Base-by-base conservation (phyloP, 495 filamentous ascomycete genomes). In the Chaetomium tenue region DNA sequence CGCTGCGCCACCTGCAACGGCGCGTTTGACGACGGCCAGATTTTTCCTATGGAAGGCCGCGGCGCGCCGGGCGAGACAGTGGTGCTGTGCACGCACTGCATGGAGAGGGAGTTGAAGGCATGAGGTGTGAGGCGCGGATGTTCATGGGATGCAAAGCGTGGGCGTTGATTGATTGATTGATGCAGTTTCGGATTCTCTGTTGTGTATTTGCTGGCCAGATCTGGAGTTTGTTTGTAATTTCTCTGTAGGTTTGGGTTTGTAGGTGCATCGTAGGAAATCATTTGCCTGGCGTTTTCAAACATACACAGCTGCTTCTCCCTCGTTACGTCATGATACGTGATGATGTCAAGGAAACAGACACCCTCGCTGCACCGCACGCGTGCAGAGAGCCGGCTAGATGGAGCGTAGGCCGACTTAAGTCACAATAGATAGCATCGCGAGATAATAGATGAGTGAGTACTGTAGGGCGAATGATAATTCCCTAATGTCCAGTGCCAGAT, bases 1-100 rank as follows among this genome's bases (percentile, higher is more conserved):
- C 83, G 85, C 64, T 99, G 94, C 72, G 79, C 82, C 1, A 73
- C 69, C 15, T 86, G 83, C 71, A 68, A 73, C 5, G 78, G 78
- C 7, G 79, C 78, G 5, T 84, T 86, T 61, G 79, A 81, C 42
- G 83, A 86, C 65, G 82, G 82, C 7, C 78, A 82, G 72, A 80
- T 86, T 64, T 86, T 83, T 65, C 81, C 82, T 23, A 72, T 74
- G 64, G 72, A 76, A 20, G 67, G 68, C 20, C 69, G 76, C n/a
- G 72, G 75, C 7, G 76, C 75, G 39, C 71, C 75, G 5, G 76
- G 74, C 42, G 71, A 81, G 57, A 74, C 71, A 22, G 68, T 79
- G 15, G 79, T 83, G 16, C 63, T 84, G 60, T 86, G 83, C 63
- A 83, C 79, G 1, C 37, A 63, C 16, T 86, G 83, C 68, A 77